Percentiles rank a stretch among this genome's conserved stretches.
phyloP scores from a whole-genome alignment of 2,329 filamentous ascomycete genomes.

The Fusarium scirpi region DNA sequence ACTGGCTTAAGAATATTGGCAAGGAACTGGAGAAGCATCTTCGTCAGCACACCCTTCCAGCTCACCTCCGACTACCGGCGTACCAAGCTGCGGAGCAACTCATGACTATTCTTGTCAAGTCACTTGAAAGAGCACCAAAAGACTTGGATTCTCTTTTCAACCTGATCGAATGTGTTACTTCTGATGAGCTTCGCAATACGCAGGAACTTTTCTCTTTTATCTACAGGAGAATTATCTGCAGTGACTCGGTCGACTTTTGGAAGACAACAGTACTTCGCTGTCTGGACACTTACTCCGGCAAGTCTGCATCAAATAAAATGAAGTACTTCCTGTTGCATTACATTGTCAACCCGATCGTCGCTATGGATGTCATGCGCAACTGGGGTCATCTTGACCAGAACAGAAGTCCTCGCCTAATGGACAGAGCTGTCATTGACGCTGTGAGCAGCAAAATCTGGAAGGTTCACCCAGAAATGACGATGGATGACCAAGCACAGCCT shows the following conservation, averaged over 20 bases:
- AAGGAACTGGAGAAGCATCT: conserved; percentile 83
- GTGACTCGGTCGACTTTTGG: conserved; percentile 86
- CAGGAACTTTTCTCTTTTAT: conserved; percentile 84
- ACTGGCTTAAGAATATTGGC: conserved; percentile 74
- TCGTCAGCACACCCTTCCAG: conserved; percentile 75
- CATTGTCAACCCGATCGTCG: conserved; percentile 94
- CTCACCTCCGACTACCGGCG: conserved; percentile 81
- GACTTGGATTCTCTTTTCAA: conserved; percentile 88
- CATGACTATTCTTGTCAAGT: conserved; percentile 85
- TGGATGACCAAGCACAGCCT: conserved; percentile 84
- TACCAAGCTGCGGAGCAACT: conserved; percentile 91
- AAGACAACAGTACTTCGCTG: conserved; percentile 84
- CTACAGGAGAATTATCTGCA: conserved; percentile 85
- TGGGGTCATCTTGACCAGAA: conserved; percentile 71
- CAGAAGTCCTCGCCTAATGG: conserved; percentile 79
- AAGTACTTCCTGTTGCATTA: conserved; percentile 94
- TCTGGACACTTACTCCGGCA: conserved; percentile 86
- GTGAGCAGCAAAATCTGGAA: conserved; percentile 96
- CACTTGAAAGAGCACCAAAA: conserved; percentile 78
- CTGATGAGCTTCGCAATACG: conserved; percentile 82
- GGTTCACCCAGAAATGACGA: conserved; percentile 82
- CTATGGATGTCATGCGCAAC: conserved; percentile 92
- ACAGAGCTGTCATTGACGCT: conserved; percentile 86
- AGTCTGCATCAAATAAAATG: conserved; percentile 83
- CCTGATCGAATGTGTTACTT: conserved; percentile 84